phyloP scores from a whole-genome alignment of 495 filamentous ascomycete species.

The Aspergillus indologenus region DNA sequence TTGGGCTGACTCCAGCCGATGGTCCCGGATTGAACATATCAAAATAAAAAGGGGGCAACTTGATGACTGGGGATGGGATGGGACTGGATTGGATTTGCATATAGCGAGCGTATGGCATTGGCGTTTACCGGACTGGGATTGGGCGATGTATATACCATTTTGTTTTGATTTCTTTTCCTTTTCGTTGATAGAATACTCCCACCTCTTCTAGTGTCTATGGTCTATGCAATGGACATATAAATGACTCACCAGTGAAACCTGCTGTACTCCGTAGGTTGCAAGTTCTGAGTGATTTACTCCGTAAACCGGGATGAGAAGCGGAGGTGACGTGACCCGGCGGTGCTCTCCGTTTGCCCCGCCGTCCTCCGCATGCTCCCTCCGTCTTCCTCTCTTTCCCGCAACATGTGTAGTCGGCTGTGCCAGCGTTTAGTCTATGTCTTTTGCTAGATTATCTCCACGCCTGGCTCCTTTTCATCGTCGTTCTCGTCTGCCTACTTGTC shows the following conservation, averaged over 20 bases:
- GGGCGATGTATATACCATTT: constrained; percentile 35
- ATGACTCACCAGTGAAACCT: not conserved
- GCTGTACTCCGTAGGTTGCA: not conserved
- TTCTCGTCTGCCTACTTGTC: not conserved
- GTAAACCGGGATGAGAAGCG: too few species aligned
- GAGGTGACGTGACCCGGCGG: not conserved
- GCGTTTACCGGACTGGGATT: constrained; percentile 31
- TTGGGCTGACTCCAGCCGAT: constrained; percentile 26
- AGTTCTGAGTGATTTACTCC: not conserved
- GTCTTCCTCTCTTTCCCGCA: not conserved
- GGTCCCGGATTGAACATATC: constrained; percentile 24
- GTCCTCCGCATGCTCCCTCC: constrained; percentile 3
- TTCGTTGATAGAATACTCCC: constrained; percentile 39
- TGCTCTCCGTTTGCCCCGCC: not conserved
- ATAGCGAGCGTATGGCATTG: constrained; percentile 37
- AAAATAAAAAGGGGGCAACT: constrained; percentile 24
- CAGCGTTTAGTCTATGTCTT: constrained; percentile 6
- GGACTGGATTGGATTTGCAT: constrained; percentile 34
- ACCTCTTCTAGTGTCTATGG: constrained; percentile 25
- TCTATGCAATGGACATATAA: constrained; percentile 1
- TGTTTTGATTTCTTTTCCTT: constrained; percentile 21
- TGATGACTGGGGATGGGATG: constrained; percentile 25
- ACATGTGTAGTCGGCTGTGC: not conserved
- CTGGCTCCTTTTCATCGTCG: not conserved
- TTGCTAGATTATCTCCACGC: not conserved